Base-by-base conservation (phyloP, 2,329 filamentous ascomycete genomes). In the Xylariaceae sp. region DNA sequence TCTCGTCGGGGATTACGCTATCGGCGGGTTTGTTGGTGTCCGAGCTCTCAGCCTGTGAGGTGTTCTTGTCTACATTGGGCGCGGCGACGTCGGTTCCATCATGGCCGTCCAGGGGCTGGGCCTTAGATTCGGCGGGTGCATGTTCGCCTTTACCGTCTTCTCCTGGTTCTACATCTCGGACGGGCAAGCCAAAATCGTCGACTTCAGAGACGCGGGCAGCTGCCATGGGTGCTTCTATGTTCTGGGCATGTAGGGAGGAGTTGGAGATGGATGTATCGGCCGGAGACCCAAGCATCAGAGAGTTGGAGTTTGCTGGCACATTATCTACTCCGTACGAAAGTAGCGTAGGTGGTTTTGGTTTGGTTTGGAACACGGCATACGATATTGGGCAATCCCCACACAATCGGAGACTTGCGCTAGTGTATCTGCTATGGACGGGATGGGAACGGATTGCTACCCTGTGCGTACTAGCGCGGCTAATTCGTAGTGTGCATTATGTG, bases 171-270 rank as follows among this genome's bases (percentile, higher is more conserved):
- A 72, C 67, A 67, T 78, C 82, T 70, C 78, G 79, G 62, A 88
- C 80, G 15, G 87, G 87, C 64, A 90, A 75, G 54, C 88, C 88
- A 71, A 90, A 90, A 65, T 90, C 88, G 72, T 90, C 88, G 60
- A 85, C 75, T 68, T 87, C 83, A 53, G 69, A 72, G 59, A 66
- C 68, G 62, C 64, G 67, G 67, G 64, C 69, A 61, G 68, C 66
- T 63, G 70, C 67, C 69, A 71, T 73, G 64, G 64, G 59, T 61
- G 60, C 63, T 59, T 61, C 58, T 58, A 65, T 65, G 60, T 67
- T 64, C 61, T 64, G 64, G 65, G 67, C 67, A 72, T 72, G 65
- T 67, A 69, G 71, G 61, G 65, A 45, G 51, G 45, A 18, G 23
- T 45, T 57, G 49, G 49, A 35, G 49, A 34, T 51, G 23, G 49